Evolutionary conservation across 2,329 filamentous ascomycete species (phyloP).

Genomic region (Trichoderma brevicompactum): DNA sequence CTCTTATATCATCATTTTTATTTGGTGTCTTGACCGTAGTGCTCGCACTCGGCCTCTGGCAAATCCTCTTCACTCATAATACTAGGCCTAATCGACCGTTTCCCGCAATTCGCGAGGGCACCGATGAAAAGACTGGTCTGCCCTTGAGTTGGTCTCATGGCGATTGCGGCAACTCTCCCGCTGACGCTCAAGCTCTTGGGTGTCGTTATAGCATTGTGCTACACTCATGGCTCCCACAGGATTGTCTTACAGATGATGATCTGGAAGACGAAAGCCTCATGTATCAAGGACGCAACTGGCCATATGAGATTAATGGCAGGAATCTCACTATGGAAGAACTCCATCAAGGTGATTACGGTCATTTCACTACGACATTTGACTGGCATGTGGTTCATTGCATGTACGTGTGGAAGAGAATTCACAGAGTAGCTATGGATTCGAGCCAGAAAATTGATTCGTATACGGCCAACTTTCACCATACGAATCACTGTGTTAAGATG

Average conservation of each 20-base stretch:
- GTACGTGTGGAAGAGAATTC: slow-evolving; percentile 35
- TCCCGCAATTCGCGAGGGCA: slow-evolving; percentile 29
- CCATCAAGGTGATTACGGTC: slow-evolving; percentile 29
- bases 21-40: slow-evolving; percentile 8
- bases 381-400: slow-evolving; percentile 35
- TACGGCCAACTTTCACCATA: slow-evolving; percentile 33
- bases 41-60: slow-evolving; percentile 3
- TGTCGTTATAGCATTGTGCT: slow-evolving; percentile 31
- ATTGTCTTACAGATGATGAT: slow-evolving; percentile 32
- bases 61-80: not conserved
- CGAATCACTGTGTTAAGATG: slow-evolving; percentile 34
- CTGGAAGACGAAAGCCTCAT: slow-evolving; percentile 34
- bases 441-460: slow-evolving; percentile 32
- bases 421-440: slow-evolving; percentile 32
- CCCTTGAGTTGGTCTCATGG: slow-evolving; percentile 29
- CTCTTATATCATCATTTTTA: slow-evolving; percentile 16
- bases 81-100: slow-evolving; percentile 16
- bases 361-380: slow-evolving; percentile 33
- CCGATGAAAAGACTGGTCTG: slow-evolving; percentile 29
- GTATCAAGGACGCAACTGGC: slow-evolving; percentile 32
- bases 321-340: slow-evolving; percentile 33
- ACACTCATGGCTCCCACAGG: slow-evolving; percentile 34
- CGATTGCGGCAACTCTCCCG: slow-evolving; percentile 34
- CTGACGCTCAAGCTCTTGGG: slow-evolving; percentile 31
- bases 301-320: slow-evolving; percentile 26